phyloP scores from a whole-genome alignment of 371 early-diverging fungal species.

The Gilbertella persicaria region DNA sequence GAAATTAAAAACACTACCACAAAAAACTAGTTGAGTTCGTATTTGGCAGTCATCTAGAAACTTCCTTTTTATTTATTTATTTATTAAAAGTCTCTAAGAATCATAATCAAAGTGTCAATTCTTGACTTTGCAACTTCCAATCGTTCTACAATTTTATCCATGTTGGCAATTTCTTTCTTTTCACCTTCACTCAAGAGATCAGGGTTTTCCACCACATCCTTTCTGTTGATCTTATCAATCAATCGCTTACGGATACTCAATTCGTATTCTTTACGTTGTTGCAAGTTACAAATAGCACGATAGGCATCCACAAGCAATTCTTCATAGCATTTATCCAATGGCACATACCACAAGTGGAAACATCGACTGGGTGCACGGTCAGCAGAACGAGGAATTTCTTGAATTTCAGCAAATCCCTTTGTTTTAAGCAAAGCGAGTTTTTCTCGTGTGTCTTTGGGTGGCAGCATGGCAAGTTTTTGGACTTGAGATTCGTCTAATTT shows the following conservation, averaged over 20 bases:
- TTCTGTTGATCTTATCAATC: slow-evolving; percentile 75
- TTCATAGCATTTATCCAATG: slow-evolving; percentile 63
- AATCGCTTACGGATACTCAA: slow-evolving; percentile 56
- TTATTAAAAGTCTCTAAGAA: slow-evolving; percentile 66
- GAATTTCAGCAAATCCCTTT: slow-evolving; percentile 76
- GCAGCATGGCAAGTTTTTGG: slow-evolving; percentile 78
- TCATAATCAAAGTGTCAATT: slow-evolving; percentile 69
- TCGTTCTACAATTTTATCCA: slow-evolving; percentile 54
- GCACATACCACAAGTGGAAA: slow-evolving; percentile 82
- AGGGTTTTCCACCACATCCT: slow-evolving; percentile 70
- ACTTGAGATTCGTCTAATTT: slow-evolving; percentile 84
- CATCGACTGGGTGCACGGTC: slow-evolving; percentile 89
- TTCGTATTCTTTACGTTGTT: slow-evolving; percentile 70
- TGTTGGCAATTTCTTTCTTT: slow-evolving; percentile 50
- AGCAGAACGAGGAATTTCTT: slow-evolving; percentile 86
- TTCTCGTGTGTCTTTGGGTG: slow-evolving; percentile 72
- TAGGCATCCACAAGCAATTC: slow-evolving; percentile 67
- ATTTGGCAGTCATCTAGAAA: too few species aligned
- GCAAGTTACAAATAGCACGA: slow-evolving; percentile 68
- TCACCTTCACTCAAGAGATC: slow-evolving; percentile 63
- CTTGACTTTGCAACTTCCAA: slow-evolving; percentile 64
- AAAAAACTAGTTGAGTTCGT: too few species aligned
- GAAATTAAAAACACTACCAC: too few species aligned
- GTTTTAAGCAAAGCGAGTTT: slow-evolving; percentile 66
- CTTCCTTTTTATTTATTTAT: not conserved